Base-by-base conservation (phyloP, 176 grass and related monocot genomes). In the Canna indica region DNA sequence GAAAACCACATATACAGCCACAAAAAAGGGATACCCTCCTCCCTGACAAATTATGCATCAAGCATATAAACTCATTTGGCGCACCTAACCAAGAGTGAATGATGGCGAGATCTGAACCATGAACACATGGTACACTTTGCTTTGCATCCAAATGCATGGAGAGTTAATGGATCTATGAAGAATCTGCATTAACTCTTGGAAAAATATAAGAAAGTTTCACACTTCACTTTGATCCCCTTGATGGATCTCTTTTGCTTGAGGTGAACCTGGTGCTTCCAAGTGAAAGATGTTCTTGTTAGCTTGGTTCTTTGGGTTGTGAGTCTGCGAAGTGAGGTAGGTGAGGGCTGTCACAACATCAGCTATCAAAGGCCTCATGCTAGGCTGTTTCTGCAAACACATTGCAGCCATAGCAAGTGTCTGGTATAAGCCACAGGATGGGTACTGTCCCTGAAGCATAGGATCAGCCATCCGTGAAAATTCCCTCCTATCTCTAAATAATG, bases 171-270 rank as follows among this genome's bases (percentile, higher is more conserved):
- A 38, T 38, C 17, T 65, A 6, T 17, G 34, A n/a, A 36, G 32
- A 38, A 38, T 38, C 62, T 22, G 31, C 34, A 65, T 36, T 11
- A 4, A 65, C 33, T 65, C 62, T 36, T 5, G 18, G 4, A n/a
- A 13, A 10, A n/a, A 0, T 5, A 65, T 65, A 7, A 24, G 17
- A 36, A n/a, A 4, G 31, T 64, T n/a, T n/a, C n/a, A n/a, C n/a
- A n/a, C n/a, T 36, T 64, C 61, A 36, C 31, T 64, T 64, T 18
- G 31, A 33, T 64, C 15, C 61, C 10, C 30, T 64, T 1, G 18
- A 64, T 64, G 14, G 61, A 64, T 64, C 61, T 64, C 61, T 64
- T 64, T 65, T n/a, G 62, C n/a, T 22, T 65, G 62, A 64, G 61
- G 61, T 36, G 31, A 7, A 15, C 61, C 32, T 36, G 61, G 61